phyloP scores from a whole-genome alignment of 2,329 filamentous ascomycete species.

The Geosmithia flava region DNA sequence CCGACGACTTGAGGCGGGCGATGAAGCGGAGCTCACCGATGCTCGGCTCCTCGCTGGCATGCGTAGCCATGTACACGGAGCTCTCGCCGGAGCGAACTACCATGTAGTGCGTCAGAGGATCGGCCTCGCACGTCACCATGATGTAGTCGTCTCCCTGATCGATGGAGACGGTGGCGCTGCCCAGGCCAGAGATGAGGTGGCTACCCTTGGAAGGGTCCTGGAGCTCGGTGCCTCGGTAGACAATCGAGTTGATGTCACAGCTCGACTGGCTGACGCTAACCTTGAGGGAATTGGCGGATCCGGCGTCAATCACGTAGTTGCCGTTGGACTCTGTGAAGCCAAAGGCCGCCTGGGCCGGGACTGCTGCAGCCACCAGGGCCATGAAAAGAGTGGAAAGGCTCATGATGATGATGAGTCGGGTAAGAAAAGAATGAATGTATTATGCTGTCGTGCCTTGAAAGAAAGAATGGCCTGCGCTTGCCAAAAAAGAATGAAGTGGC shows the following conservation, averaged over 20 bases:
- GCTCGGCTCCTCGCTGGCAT: constrained; percentile 42
- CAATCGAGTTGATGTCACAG: constrained; percentile 53
- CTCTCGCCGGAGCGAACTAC: constrained; percentile 48
- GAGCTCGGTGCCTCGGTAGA: constrained; percentile 44
- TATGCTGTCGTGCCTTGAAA: too few species aligned
- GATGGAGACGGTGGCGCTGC: constrained; percentile 41
- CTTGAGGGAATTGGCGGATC: constrained; percentile 32
- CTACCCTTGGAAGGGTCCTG: constrained; percentile 38
- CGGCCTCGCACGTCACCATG: constrained; percentile 48
- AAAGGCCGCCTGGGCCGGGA: constrained; percentile 22
- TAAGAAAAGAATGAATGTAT: background rate
- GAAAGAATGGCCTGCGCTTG: background rate
- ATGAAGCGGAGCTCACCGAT: constrained; percentile 54
- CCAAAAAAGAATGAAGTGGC: background rate
- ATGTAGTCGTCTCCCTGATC: constrained; percentile 32
- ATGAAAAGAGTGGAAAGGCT: background rate
- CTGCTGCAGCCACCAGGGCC: constrained; percentile 8
- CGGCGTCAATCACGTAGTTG: constrained; percentile 34
- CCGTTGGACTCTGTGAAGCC: constrained; percentile 22
- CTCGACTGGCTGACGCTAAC: constrained; percentile 38
- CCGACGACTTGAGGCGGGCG: constrained; percentile 39
- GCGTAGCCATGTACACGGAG: constrained; percentile 48
- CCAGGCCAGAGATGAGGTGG: constrained; percentile 48
- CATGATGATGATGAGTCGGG: background rate
- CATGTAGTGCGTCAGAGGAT: constrained; percentile 52